Conservation (phyloP, 768 basidiomycete species). For the Hygrophorus pudorinus region DNA sequence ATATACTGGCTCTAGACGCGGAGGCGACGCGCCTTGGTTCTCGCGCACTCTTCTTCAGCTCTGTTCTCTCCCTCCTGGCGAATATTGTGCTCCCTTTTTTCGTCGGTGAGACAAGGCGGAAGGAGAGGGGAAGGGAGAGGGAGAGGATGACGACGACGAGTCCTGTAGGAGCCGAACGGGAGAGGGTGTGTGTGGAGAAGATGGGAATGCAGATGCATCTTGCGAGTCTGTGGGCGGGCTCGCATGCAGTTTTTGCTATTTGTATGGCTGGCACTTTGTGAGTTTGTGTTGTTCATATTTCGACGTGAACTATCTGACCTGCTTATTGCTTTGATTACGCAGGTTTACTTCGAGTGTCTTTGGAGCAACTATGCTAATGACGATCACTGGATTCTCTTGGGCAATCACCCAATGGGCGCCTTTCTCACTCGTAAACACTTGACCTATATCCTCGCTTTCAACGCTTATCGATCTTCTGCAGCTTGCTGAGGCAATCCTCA, state of each 20-base stretch:
- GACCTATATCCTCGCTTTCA: neutral
- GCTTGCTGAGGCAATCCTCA: constrained; percentile 82
- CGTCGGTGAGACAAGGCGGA: constrained; percentile 25
- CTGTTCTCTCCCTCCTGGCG: constrained; percentile 55
- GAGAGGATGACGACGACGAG: neutral
- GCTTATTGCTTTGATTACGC: constrained; percentile 6
- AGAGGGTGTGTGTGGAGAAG: neutral
- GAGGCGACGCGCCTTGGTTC: constrained; percentile 79
- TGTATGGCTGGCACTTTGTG: constrained; percentile 84
- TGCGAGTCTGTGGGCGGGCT: constrained; percentile 66
- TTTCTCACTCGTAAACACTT: constrained; percentile 60
- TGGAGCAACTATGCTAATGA: constrained; percentile 68
- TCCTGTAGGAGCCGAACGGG: constrained; percentile 5
- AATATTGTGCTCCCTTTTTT: constrained; percentile 69
- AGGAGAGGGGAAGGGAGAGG: neutral
- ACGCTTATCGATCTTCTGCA: constrained; percentile 15
- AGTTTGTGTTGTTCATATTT: constrained; percentile 21
- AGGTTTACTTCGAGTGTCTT: constrained; percentile 65
- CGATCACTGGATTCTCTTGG: constrained; percentile 84
- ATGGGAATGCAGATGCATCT: constrained; percentile 45
- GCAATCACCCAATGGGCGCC: constrained; percentile 91
- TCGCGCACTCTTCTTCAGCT: constrained; percentile 70
- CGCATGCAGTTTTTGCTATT: constrained; percentile 60
- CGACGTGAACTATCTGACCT: neutral
- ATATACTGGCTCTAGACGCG: constrained; percentile 28